A percentile compares a stretch with the other conserved stretches of the same genome.
Conservation (phyloP, 805 yeast genomes). For the Sugiyamaella mastotermitis region DNA sequence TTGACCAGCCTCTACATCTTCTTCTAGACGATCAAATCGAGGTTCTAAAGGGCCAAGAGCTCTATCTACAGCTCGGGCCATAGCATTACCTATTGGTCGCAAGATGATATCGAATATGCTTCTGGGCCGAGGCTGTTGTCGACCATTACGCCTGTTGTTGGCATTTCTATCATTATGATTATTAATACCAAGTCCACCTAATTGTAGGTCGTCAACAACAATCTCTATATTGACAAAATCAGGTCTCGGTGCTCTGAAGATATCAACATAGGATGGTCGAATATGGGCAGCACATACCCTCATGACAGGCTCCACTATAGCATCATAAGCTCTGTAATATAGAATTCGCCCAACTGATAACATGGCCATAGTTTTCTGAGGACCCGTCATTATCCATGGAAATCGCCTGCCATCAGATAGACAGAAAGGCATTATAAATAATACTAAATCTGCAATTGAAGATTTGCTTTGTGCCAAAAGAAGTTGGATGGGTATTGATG, state of each 20-base stretch:
- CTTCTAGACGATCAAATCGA: conserved; percentile 1
- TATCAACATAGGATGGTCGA: conserved; percentile 13
- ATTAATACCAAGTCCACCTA: background rate
- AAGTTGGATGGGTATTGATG: conserved; percentile 22
- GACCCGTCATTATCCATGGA: conserved; percentile 21
- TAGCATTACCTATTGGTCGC: conserved; percentile 3
- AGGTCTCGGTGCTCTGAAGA: background rate
- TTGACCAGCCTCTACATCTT: background rate
- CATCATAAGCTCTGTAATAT: conserved; percentile 15
- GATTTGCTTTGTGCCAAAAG: conserved; percentile 19
- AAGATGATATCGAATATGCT: too few species aligned
- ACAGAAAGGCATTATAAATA: conserved; percentile 17
- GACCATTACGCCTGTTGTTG: too few species aligned
- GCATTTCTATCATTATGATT: background rate
- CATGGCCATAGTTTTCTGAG: conserved; percentile 16
- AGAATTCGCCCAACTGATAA: conserved; percentile 17
- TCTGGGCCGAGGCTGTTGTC: too few species aligned
- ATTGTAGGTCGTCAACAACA: conserved; percentile 1
- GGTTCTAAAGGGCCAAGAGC: background rate
- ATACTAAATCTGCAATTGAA: conserved; percentile 10
- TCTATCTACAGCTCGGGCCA: background rate
- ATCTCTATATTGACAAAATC: conserved; percentile 6
- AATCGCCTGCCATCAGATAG: conserved; percentile 13
- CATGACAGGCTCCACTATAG: conserved; percentile 18
- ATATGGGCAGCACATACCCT: conserved; percentile 15